Conservation (phyloP, 148 eudicot species). For the Spergularia marina region DNA sequence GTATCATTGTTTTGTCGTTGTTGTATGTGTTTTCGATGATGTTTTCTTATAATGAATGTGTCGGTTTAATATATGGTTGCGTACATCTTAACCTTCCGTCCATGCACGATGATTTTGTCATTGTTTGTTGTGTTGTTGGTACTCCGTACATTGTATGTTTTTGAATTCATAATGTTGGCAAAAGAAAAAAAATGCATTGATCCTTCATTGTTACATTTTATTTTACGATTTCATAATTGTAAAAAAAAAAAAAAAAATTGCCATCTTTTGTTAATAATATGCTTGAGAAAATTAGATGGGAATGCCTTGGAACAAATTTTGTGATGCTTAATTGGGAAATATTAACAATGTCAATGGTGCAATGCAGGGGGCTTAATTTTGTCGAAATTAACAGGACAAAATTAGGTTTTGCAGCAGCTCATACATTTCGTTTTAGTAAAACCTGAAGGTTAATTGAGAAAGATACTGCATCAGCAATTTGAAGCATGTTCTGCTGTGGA, state of each 20-base stretch:
- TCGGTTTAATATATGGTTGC: no score
- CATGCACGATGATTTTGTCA: no score
- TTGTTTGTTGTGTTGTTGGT: no score
- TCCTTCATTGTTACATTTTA: neutral
- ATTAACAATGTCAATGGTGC: neutral
- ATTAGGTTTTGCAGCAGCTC: conserved; percentile 9
- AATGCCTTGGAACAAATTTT: no score
- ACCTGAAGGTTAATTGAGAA: conserved; percentile 1
- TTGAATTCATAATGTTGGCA: no score
- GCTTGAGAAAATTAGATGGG: no score
- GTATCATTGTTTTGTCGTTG: neutral
- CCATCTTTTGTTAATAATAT: no score
- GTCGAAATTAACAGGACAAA: neutral
- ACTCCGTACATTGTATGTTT: no score
- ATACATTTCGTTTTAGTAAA: neutral
- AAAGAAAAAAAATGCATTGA: neutral
- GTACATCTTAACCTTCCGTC: no score
- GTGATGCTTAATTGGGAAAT: neutral
- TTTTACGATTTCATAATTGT: no score
- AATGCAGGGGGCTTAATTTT: conserved; percentile 18
- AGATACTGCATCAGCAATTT: conserved; percentile 30
- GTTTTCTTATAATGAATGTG: no score
- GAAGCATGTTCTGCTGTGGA: conserved; percentile 77
- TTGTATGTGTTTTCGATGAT: neutral
- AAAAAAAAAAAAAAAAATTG: no score